Conservation (phyloP, 1,284 basidiomycete genomes). For the Rhodotorula sp. region DNA sequence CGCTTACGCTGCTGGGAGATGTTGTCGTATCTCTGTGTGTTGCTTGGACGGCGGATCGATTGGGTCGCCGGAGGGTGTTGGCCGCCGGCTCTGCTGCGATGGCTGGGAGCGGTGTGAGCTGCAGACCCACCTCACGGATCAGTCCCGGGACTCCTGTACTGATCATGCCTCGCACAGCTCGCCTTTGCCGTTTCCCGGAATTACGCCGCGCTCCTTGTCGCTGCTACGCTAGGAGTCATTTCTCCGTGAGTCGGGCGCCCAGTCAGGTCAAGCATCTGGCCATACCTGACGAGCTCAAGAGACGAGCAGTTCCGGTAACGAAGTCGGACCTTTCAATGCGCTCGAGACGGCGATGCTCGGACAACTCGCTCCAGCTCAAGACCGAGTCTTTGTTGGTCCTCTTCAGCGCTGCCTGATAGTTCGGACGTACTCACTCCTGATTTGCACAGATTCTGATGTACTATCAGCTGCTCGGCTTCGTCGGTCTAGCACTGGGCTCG, state of each 20-base stretch:
- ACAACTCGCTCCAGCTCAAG: conserved; percentile 22
- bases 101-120: conserved; percentile 20
- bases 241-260: conserved; percentile 7
- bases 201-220: conserved; percentile 15
- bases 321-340: conserved; percentile 23
- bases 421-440: too few species aligned
- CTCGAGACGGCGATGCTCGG: conserved; percentile 28
- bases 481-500: conserved; percentile 25
- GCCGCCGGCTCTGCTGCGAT: conserved; percentile 21
- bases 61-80: conserved; percentile 26
- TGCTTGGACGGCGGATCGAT: conserved; percentile 25
- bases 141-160: too few species aligned
- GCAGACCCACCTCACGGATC: neutral
- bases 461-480: conserved; percentile 30
- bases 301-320: conserved; percentile 8
- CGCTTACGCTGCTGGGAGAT: conserved; percentile 32
- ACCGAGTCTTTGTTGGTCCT: conserved; percentile 23
- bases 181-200: conserved; percentile 12
- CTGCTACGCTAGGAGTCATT: conserved; percentile 32
- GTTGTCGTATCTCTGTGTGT: conserved; percentile 26
- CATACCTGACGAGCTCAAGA: neutral
- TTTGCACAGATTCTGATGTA: neutral
- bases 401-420: neutral
- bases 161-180: conserved; percentile 3
- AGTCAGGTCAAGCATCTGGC: neutral